These are phyloP conservation scores for Zarea fungicola DNA, from an alignment of 2,329 filamentous ascomycete genomes.

Conservation along the genomic window DNA sequence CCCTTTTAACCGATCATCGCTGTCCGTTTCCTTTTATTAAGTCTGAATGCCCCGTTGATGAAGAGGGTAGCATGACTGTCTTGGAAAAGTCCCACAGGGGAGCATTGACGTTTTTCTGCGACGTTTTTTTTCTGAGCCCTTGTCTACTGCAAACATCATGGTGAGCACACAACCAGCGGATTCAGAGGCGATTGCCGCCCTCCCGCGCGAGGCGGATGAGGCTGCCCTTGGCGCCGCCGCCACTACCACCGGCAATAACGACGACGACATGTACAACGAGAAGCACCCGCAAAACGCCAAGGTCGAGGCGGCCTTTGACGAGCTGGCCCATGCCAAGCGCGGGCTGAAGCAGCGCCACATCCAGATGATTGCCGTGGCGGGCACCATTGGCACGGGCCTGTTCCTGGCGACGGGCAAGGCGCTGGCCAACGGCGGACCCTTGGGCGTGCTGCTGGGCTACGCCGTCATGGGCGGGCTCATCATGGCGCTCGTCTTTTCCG, in stretches of 20 bases:
- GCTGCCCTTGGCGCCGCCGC: neutral
- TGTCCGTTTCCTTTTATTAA: too few species aligned
- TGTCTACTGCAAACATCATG: too few species aligned
- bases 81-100: too few species aligned
- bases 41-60: too few species aligned
- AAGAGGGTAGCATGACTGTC: too few species aligned
- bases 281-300: neutral
- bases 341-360: slow-evolving; percentile 41
- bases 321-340: slow-evolving; percentile 9
- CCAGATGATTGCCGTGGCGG: slow-evolving; percentile 46
- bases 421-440: slow-evolving; percentile 56
- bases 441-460: slow-evolving; percentile 42
- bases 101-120: too few species aligned
- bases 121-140: too few species aligned
- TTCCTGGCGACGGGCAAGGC: slow-evolving; percentile 64
- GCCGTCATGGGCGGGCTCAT: slow-evolving; percentile 51
- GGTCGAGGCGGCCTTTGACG: neutral
- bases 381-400: slow-evolving; percentile 49
- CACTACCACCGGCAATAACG: neutral
- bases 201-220: too few species aligned
- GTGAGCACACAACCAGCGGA: too few species aligned
- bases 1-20: too few species aligned
- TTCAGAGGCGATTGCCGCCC: too few species aligned
- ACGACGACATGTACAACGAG: neutral
- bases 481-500: slow-evolving; percentile 44